These are phyloP conservation scores for Didymosphaeria variabile DNA, from an alignment of 2,329 filamentous ascomycete genomes.

Conservation along the genomic window DNA sequence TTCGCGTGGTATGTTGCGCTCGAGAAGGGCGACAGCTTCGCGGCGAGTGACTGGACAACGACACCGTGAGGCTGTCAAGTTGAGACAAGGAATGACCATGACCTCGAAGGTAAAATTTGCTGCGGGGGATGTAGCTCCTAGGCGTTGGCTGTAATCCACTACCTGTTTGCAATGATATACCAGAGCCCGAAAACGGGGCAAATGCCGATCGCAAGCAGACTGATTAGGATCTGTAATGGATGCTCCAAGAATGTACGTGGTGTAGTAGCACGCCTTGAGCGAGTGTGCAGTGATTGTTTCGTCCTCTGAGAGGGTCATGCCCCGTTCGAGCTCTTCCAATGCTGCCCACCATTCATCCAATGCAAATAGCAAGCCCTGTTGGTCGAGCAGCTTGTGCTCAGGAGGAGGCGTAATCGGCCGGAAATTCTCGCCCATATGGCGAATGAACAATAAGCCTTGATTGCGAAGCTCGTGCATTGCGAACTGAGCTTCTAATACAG, in stretches of 20 bases:
- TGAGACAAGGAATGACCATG: constrained; percentile 25
- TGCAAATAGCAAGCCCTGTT: constrained; percentile 23
- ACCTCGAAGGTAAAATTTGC: constrained; percentile 35
- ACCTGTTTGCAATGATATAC: constrained; percentile 28
- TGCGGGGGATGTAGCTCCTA: constrained; percentile 6
- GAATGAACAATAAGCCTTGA: constrained; percentile 24
- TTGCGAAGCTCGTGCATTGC: constrained; percentile 33
- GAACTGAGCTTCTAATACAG: constrained; percentile 27
- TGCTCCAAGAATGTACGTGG: constrained; percentile 20
- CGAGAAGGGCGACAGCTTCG: constrained; percentile 28
- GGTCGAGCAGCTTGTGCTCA: constrained; percentile 17
- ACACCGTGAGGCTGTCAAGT: constrained; percentile 26
- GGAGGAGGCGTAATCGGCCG: constrained; percentile 6
- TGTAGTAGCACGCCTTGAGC: constrained; percentile 27
- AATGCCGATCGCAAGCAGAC: constrained; percentile 26
- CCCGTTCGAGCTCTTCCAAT: constrained; percentile 12
- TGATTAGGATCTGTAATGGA: constrained; percentile 23
- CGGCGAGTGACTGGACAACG: constrained; percentile 34
- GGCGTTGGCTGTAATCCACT: constrained; percentile 24
- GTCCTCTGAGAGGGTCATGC: constrained; percentile 16
- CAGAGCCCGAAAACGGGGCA: constrained; percentile 27
- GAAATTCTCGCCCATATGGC: constrained; percentile 17
- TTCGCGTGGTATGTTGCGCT: constrained; percentile 31
- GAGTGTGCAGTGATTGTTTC: constrained; percentile 26
- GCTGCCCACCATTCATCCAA: constrained; percentile 27